phyloP scores from a whole-genome alignment of 169 alveolate genomes.

The Amoebophrya sp. region DNA sequence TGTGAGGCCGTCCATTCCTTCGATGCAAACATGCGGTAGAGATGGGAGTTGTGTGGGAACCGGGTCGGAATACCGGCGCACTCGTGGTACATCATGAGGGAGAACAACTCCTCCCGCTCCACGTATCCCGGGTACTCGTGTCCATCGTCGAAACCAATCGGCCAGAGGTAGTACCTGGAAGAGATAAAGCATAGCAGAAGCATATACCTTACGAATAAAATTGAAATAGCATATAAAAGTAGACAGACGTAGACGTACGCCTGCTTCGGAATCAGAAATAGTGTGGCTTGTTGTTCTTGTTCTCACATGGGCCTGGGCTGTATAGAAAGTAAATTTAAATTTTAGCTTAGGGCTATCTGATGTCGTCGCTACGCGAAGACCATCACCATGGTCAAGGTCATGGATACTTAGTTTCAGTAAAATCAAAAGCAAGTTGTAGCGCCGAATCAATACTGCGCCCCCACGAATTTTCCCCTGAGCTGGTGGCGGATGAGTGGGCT shows the following conservation, averaged over 20 bases:
- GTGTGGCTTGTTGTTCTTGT: no score
- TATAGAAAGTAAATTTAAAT: no score
- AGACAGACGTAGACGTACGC: no score
- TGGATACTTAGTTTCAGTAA: no score
- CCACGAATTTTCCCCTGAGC: not conserved
- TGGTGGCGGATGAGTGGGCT: not conserved
- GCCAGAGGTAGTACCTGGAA: not conserved
- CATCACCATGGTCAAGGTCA: no score
- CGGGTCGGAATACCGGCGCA: not conserved
- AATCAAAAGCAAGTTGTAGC: no score
- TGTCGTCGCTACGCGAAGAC: no score
- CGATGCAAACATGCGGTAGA: not conserved
- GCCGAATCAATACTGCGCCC: not conserved
- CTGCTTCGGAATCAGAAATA: no score
- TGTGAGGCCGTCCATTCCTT: not conserved
- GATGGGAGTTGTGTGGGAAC: not conserved
- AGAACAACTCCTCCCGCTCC: not conserved
- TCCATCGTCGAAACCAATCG: not conserved
- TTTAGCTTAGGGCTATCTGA: no score
- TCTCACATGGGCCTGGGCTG: no score
- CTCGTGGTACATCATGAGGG: not conserved
- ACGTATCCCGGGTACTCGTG: not conserved
- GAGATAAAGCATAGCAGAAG: no score
- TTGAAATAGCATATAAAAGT: not conserved
- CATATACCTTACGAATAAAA: no score